Evolutionary conservation across 768 basidiomycete genomes (phyloP).

Genomic region (Holtermannia corniformis): DNA sequence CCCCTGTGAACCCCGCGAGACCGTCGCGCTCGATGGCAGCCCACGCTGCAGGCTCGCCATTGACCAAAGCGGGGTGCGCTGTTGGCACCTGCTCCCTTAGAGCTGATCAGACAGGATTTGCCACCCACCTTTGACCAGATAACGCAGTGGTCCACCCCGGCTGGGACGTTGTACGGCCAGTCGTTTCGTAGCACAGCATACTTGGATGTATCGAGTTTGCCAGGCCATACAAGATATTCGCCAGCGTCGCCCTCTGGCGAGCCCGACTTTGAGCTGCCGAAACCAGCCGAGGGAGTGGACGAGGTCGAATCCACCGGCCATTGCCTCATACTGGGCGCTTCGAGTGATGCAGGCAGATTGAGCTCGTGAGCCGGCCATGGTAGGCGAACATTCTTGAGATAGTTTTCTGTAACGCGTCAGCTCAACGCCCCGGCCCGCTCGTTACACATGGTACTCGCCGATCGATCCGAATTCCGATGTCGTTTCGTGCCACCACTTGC

Average conservation of each 20-base stretch:
- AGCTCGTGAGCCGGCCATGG: constrained; percentile 18
- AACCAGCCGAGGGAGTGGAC: too few relatives aligned
- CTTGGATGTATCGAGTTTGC: constrained; percentile 15
- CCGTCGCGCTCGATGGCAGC: constrained; percentile 29
- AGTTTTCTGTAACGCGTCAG: constrained; percentile 21
- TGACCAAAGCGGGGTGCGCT: constrained; percentile 33
- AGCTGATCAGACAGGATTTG: neutral
- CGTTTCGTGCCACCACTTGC: constrained; percentile 28
- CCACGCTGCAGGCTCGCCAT: constrained; percentile 28
- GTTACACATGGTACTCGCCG: constrained; percentile 16
- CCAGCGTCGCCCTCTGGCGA: too few relatives aligned
- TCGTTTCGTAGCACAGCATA: constrained; percentile 37
- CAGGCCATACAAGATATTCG: neutral
- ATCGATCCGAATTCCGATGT: constrained; percentile 28
- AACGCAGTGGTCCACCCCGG: constrained; percentile 33
- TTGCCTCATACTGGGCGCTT: too few relatives aligned
- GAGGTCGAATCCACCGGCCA: too few relatives aligned
- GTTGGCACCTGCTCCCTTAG: constrained; percentile 25
- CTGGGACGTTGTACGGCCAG: constrained; percentile 39
- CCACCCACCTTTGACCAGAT: constrained; percentile 39
- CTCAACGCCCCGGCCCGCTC: too few relatives aligned
- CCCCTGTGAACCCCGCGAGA: constrained; percentile 36
- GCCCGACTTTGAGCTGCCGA: constrained; percentile 3
- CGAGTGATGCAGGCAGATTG: neutral
- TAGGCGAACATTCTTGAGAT: constrained; percentile 29